Evolutionary conservation across 371 early-diverging fungal species (phyloP).

Genomic region (Mortierella polycephala): DNA sequence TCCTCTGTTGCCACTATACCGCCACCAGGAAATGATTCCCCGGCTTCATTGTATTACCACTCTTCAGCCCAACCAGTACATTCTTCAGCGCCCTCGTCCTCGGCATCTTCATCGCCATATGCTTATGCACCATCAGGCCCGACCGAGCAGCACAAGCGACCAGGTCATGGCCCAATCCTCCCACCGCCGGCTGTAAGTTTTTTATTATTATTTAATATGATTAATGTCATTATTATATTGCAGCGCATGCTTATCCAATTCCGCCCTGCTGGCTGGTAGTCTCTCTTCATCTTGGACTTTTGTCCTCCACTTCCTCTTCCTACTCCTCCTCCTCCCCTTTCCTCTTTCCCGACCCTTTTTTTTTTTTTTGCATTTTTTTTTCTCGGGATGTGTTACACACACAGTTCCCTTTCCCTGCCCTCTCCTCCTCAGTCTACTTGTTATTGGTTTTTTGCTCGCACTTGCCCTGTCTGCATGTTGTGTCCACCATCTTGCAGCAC

Average conservation of each 20-base stretch:
- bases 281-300: no score
- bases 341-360: neutral
- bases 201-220: constrained; percentile 1
- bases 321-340: neutral
- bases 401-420: constrained; percentile 1
- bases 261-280: no score
- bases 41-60: constrained; percentile 22
- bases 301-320: neutral
- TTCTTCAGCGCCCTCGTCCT: constrained; percentile 5
- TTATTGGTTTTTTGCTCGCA: neutral
- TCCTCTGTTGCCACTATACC: constrained; percentile 14
- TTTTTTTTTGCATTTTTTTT: no score
- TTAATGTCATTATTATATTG: constrained; percentile 7
- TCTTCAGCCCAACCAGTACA: neutral
- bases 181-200: constrained; percentile 51
- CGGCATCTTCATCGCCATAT: constrained; percentile 12
- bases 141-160: constrained; percentile 29
- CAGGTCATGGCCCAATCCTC: constrained; percentile 36
- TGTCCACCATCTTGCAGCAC: neutral
- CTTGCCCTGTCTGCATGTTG: no score
- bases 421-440: neutral
- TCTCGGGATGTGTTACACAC: constrained; percentile 7
- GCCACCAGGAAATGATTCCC: constrained; percentile 3
- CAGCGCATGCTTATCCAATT: neutral
- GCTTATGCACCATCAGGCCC: constrained; percentile 9